Evolutionary conservation across 73 alveolate species (phyloP).

Genomic region (Tetrahymena malaccensis): DNA sequence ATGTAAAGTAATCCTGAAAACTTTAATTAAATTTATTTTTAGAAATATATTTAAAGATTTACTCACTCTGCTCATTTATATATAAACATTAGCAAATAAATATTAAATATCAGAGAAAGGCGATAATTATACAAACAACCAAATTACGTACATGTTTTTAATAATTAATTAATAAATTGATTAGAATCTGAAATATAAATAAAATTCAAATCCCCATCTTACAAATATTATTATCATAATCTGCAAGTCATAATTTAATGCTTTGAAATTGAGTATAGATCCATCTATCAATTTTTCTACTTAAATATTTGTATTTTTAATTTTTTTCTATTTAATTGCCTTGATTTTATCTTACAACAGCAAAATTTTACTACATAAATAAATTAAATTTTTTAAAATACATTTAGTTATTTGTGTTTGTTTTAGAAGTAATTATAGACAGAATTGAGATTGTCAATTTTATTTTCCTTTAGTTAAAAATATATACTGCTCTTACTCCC

Average conservation of each 20-base stretch:
- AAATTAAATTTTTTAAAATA: too few relatives aligned
- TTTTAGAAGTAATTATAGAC: background rate
- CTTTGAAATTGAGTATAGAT: background rate
- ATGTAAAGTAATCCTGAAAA: background rate
- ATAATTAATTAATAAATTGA: too few relatives aligned
- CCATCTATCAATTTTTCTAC: background rate
- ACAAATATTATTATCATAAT: background rate
- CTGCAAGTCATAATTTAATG: background rate
- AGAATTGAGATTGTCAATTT: background rate
- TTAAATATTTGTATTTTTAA: background rate
- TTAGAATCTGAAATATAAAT: background rate
- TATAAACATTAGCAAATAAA: too few relatives aligned
- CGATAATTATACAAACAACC: background rate
- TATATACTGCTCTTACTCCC: background rate
- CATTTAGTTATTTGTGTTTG: background rate
- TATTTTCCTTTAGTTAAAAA: too few relatives aligned
- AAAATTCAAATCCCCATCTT: background rate
- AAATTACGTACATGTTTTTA: background rate
- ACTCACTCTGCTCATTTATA: background rate
- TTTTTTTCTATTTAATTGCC: background rate
- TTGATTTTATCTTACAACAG: background rate
- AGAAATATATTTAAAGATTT: background rate
- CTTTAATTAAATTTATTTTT: too few relatives aligned
- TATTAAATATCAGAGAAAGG: background rate
- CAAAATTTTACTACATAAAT: background rate